Percentiles rank a stretch among this genome's conserved stretches.
Conservation (phyloP, 129 eudicot species). For the Chrysanthemum makinoi region DNA sequence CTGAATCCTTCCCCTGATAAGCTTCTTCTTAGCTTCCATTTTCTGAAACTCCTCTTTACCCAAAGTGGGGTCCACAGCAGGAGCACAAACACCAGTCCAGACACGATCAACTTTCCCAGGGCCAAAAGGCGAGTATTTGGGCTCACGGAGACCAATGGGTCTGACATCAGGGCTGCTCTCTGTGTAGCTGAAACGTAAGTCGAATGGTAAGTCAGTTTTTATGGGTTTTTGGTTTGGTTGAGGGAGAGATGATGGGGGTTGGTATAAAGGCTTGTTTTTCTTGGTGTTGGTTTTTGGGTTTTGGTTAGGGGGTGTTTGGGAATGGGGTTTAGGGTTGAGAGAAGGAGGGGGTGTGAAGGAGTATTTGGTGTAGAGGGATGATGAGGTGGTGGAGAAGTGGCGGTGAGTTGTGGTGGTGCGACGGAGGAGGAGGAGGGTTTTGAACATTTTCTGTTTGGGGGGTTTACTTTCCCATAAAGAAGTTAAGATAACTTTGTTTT, state of each 20-base stretch:
- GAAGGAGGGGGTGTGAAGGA: constrained; percentile 65
- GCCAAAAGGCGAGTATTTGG: constrained; percentile 91
- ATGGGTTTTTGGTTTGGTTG: constrained; percentile 33
- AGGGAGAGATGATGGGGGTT: constrained; percentile 88
- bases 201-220: constrained; percentile 62
- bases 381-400: constrained; percentile 27
- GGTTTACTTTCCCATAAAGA: no score
- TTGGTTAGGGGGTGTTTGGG: constrained; percentile 23
- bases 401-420: constrained; percentile 49
- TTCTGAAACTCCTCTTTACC: constrained; percentile 38
- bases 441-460: constrained; percentile 21
- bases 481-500: no score
- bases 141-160: constrained; percentile 92
- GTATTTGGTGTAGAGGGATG: constrained; percentile 62
- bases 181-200: constrained; percentile 87
- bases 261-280: constrained; percentile 44
- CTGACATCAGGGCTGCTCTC: constrained; percentile 53
- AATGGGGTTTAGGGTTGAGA: constrained; percentile 13
- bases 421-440: constrained; percentile 22
- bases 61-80: constrained; percentile 60
- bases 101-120: constrained; percentile 64
- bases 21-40: constrained; percentile 57
- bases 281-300: constrained; percentile 17
- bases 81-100: constrained; percentile 94
- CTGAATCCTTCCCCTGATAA: constrained; percentile 47